Evolutionary conservation across 352 stramenopile species (phyloP).

Genomic region (Pythium folliculosum): DNA sequence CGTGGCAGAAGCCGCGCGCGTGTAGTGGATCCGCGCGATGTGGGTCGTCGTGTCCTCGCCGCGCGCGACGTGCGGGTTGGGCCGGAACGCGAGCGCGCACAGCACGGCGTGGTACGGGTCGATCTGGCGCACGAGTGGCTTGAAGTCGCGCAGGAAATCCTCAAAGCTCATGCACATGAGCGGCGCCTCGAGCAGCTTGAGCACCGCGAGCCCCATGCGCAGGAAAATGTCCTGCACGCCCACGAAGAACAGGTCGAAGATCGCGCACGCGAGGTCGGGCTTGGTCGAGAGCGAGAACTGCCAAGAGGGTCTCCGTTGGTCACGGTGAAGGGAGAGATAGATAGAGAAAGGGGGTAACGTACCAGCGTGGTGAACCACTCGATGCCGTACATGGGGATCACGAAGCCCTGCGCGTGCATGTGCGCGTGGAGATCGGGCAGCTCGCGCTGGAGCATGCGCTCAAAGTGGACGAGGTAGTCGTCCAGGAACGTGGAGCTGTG

Average conservation of each 20-base stretch:
- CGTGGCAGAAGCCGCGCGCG: constrained; percentile 26
- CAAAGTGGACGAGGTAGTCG: constrained; percentile 83
- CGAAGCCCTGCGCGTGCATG: constrained; percentile 66
- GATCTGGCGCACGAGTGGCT: constrained; percentile 66
- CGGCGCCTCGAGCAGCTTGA: constrained; percentile 76
- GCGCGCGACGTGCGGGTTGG: constrained; percentile 43
- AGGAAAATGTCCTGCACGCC: constrained; percentile 82
- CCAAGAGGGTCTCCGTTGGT: background rate
- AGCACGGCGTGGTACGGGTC: constrained; percentile 80
- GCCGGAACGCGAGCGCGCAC: constrained; percentile 51
- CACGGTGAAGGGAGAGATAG: background rate
- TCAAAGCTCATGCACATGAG: constrained; percentile 87
- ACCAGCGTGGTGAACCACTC: constrained; percentile 89
- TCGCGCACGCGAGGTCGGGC: constrained; percentile 72
- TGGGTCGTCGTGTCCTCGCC: constrained; percentile 58
- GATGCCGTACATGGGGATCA: constrained; percentile 82
- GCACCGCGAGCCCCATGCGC: constrained; percentile 71
- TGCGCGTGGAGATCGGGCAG: constrained; percentile 71
- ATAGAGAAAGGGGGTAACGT: background rate
- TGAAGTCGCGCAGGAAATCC: constrained; percentile 84
- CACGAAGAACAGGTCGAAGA: constrained; percentile 87
- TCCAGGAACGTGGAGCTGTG: constrained; percentile 83
- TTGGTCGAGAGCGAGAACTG: constrained; percentile 86
- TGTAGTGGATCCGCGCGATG: constrained; percentile 55
- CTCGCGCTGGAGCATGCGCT: constrained; percentile 65